phyloP scores from a whole-genome alignment of 805 yeast species.

The Cyberlindnera amylophila region DNA sequence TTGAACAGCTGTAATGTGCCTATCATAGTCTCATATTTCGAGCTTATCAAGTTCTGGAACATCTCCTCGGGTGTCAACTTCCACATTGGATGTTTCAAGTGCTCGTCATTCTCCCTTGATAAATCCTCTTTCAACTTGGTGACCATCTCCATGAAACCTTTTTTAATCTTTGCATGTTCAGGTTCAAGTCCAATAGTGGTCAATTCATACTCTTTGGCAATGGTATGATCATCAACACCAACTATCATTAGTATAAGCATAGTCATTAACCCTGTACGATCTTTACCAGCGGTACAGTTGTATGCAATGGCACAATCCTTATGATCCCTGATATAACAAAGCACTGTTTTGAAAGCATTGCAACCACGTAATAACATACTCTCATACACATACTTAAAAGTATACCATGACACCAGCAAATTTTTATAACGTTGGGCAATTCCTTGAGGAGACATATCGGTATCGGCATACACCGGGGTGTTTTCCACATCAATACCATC shows the following conservation, averaged over 20 bases:
- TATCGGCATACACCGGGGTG: slow-evolving; percentile 53
- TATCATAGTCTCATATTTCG: slow-evolving; percentile 68
- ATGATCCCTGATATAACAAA: slow-evolving; percentile 51
- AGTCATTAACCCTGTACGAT: slow-evolving; percentile 72
- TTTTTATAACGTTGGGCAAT: slow-evolving; percentile 53
- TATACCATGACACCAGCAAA: slow-evolving; percentile 54
- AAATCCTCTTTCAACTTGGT: slow-evolving; percentile 11
- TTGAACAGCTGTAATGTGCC: slow-evolving; percentile 52
- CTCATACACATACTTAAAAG: slow-evolving; percentile 60
- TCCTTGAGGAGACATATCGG: slow-evolving; percentile 61
- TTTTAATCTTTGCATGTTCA: slow-evolving; percentile 30
- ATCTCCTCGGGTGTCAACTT: slow-evolving; percentile 40
- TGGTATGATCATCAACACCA: slow-evolving; percentile 62
- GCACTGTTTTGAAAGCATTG: slow-evolving; percentile 44
- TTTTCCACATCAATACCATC: slow-evolving; percentile 45
- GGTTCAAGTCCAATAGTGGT: slow-evolving; percentile 62
- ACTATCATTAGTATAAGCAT: slow-evolving; percentile 60
- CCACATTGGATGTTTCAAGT: slow-evolving; percentile 7
- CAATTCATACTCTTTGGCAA: slow-evolving; percentile 74
- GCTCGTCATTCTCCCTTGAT: slow-evolving; percentile 3
- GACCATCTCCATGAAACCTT: slow-evolving; percentile 21
- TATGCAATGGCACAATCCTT: slow-evolving; percentile 51
- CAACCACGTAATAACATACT: slow-evolving; percentile 53
- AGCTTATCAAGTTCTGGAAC: slow-evolving; percentile 55
- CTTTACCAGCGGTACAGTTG: slow-evolving; percentile 87